Conservation (phyloP, 352 stramenopile species). For the Thraustotheca clavata region DNA sequence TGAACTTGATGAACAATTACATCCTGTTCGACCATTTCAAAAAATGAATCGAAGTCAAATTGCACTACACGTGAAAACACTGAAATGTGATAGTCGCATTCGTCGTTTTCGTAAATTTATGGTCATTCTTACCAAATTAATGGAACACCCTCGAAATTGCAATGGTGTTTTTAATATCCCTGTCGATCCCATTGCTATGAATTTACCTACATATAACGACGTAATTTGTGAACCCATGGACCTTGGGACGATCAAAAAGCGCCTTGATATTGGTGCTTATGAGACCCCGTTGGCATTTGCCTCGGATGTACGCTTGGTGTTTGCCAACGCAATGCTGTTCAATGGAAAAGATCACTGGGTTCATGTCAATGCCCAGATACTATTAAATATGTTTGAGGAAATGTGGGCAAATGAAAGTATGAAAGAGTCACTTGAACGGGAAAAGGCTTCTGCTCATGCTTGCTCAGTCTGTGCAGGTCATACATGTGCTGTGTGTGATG, state of each 20-base stretch:
- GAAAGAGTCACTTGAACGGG: slow-evolving; percentile 31
- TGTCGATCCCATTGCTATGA: slow-evolving; percentile 57
- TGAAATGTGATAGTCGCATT: slow-evolving; percentile 39
- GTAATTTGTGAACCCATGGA: slow-evolving; percentile 86
- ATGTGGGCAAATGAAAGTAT: slow-evolving; percentile 37
- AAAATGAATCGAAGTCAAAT: slow-evolving; percentile 11
- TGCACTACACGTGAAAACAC: neutral
- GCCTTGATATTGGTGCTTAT: slow-evolving; percentile 76
- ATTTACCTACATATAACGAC: slow-evolving; percentile 57
- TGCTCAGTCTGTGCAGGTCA: slow-evolving; percentile 59
- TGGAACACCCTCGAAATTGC: slow-evolving; percentile 60
- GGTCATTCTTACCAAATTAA: slow-evolving; percentile 64
- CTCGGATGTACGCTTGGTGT: slow-evolving; percentile 75
- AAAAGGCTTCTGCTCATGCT: slow-evolving; percentile 31
- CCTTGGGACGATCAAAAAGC: slow-evolving; percentile 78
- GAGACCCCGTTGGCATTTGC: slow-evolving; percentile 74
- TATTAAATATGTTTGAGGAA: slow-evolving; percentile 62
- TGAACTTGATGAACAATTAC: slow-evolving; percentile 56
- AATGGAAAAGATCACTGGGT: slow-evolving; percentile 73
- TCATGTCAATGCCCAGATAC: slow-evolving; percentile 50
- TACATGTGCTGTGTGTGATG: slow-evolving; percentile 61
- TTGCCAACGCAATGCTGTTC: slow-evolving; percentile 86
- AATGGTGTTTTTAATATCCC: slow-evolving; percentile 65
- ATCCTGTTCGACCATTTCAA: slow-evolving; percentile 34
- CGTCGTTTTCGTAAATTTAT: slow-evolving; percentile 53